Evolutionary conservation across 73 alveolate species (phyloP), one percentile per base, ranked within the genome.

Genomic region (Blepharisma stoltei): DNA sequence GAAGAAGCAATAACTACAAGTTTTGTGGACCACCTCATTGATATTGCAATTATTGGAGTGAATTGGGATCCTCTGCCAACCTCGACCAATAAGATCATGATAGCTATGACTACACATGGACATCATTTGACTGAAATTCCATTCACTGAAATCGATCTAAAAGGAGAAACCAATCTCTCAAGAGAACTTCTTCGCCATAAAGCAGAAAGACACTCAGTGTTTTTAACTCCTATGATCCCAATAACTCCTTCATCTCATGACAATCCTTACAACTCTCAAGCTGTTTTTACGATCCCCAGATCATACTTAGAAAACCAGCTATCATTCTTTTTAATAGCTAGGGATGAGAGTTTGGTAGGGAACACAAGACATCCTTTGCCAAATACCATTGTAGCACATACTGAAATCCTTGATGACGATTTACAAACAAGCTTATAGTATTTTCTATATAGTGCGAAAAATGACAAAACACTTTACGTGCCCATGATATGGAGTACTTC

Each of bases 351-450:
- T 37, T 80, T 81, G 54, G 55, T 44, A 18, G 79, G 67, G 4
- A 78, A 94, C 7, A 70, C 95, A 0, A 91, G 86, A 76, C 99
- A 96, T 89, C 92, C 97, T 14, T 90, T 96, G 98, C 99, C 99
- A n/a, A 92, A 93, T 88, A 96, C 88, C 21, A 89, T 93, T 11
- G 96, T 93, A 25, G 99, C 98, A 66, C 93, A 86, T 83, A 89
- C 98, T 32, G 95, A 88, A 43, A 81, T 78, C 47, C 84, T 88
- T 11, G 98, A 92, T 78, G 94, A 90, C 44, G 71, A 38, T 5
- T 81, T 88, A 23, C 55, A 78, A 25, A 18, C 67, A 14, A 37
- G 76, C 5, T 44, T 69, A 9, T 53, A 69, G 55, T 69, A 38
- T 18, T 11, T 18, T 23, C 11, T 25, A 60, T 14, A 1, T 60